Evolutionary conservation across 495 filamentous ascomycete species (phyloP).

Genomic region (Podospora comata): DNA sequence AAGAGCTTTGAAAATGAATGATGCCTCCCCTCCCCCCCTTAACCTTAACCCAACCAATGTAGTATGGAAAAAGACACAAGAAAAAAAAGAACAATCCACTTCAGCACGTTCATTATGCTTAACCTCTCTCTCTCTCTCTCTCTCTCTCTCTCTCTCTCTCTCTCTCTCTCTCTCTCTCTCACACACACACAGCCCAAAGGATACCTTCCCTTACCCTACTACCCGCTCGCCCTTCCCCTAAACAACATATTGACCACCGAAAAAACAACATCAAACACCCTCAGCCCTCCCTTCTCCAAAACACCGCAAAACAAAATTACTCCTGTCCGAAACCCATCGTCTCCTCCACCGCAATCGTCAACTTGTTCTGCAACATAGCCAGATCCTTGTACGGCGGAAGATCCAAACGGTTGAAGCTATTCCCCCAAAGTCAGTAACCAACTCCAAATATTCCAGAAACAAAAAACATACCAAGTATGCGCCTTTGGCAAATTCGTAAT

Average conservation of each 20-base stretch:
- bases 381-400: conserved; percentile 89
- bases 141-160: not conserved
- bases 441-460: not conserved
- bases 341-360: conserved; percentile 96
- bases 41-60: not conserved
- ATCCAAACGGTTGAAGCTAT: conserved; percentile 95
- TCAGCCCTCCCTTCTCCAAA: conserved; percentile 1
- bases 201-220: not conserved
- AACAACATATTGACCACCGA: not conserved
- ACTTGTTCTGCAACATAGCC: conserved; percentile 78
- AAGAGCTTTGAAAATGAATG: not conserved
- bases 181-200: not conserved
- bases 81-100: conserved; percentile 3
- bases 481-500: conserved; percentile 86
- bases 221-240: not conserved
- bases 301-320: conserved; percentile 38
- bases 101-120: not conserved
- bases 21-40: not conserved
- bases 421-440: not conserved
- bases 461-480: conserved; percentile 82
- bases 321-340: conserved; percentile 99
- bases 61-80: conserved; percentile 3
- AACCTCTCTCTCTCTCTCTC: not conserved
- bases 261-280: not conserved
- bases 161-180: not conserved